A percentile compares a stretch with the other conserved stretches of the same genome.
phyloP scores from a whole-genome alignment of 345 rosid genomes.

The Populus deltoides region DNA sequence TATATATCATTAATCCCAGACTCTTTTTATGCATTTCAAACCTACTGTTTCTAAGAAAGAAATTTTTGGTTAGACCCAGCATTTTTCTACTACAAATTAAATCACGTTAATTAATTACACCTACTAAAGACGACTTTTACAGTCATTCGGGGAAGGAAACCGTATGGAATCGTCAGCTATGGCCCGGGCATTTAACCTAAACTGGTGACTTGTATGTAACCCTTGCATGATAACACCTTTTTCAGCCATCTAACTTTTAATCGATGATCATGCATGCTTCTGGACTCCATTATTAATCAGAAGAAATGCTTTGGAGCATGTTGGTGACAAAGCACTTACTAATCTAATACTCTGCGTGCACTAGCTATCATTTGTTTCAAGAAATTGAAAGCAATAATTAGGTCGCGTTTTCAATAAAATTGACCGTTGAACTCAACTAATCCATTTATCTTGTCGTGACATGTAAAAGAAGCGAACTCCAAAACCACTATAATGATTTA shows the following conservation, averaged over 20 bases:
- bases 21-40: neutral
- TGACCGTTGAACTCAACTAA: neutral
- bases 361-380: constrained; percentile 3
- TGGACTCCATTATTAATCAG: neutral
- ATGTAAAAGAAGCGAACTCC: neutral
- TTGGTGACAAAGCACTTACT: neutral
- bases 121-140: constrained; percentile 8
- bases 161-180: neutral
- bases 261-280: neutral
- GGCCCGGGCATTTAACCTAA: constrained; percentile 3
- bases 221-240: neutral
- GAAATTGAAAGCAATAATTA: neutral
- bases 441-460: neutral
- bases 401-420: neutral
- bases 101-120: neutral
- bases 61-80: neutral
- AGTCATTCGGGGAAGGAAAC: neutral
- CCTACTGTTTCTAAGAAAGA: neutral
- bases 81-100: neutral
- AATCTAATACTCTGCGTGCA: neutral
- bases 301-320: neutral
- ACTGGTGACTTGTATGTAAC: neutral
- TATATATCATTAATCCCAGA: neutral
- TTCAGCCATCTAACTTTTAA: neutral
- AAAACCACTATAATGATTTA: neutral